Percentiles rank a stretch among this genome's conserved stretches.
Evolutionary conservation across 345 rosid species (phyloP).

Genomic region (Gossypium australe): DNA sequence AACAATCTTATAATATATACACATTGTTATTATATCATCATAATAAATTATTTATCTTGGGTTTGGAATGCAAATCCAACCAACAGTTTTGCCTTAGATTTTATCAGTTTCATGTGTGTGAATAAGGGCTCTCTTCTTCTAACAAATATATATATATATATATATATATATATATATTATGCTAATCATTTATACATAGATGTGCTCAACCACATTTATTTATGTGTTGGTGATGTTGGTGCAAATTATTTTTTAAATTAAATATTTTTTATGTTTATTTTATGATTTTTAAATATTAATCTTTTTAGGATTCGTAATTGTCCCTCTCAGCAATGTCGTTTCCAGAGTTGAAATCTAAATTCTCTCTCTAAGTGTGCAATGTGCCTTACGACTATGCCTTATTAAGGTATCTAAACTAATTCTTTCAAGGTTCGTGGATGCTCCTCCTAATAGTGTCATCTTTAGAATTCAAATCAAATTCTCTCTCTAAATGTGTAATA

Average conservation of each 20-base stretch:
- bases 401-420: too few species aligned
- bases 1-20: not conserved
- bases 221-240: not conserved
- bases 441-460: too few species aligned
- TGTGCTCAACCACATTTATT: not conserved
- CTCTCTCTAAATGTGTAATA: too few species aligned
- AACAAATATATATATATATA: not conserved
- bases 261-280: too few species aligned
- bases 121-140: not conserved
- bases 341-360: too few species aligned
- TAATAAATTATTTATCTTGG: not conserved
- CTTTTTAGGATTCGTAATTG: too few species aligned
- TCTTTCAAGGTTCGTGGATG: too few species aligned
- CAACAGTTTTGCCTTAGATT: not conserved
- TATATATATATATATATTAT: not conserved
- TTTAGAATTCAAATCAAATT: too few species aligned
- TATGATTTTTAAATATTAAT: too few species aligned
- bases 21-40: not conserved
- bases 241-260: not conserved
- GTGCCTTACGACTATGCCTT: too few species aligned
- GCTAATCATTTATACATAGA: not conserved
- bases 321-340: too few species aligned
- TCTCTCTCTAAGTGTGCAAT: too few species aligned
- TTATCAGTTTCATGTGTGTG: not conserved
- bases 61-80: not conserved